Evolutionary conservation across 1,284 basidiomycete genomes (phyloP).

Genomic region (Crucibulum parvulum): DNA sequence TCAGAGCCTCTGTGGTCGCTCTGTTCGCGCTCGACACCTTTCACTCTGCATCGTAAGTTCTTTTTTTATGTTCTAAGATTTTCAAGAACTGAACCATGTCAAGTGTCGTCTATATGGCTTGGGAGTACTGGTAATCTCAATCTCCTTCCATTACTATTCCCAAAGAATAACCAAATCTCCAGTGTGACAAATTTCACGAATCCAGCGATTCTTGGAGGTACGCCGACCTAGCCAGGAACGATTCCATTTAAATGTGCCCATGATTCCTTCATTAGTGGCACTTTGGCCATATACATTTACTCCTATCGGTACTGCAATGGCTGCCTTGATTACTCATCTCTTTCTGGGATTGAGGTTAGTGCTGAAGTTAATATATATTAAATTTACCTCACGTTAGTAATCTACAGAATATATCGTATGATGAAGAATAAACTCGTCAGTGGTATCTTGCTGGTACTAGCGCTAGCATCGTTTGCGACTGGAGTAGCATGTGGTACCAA

Average conservation of each 20-base stretch:
- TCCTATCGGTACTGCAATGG: slow-evolving; percentile 20
- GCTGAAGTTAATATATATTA: too few species aligned
- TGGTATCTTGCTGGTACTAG: slow-evolving; percentile 5
- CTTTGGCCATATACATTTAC: slow-evolving; percentile 19
- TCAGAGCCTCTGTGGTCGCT: not conserved
- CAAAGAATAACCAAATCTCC: not conserved
- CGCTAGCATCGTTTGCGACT: slow-evolving; percentile 10
- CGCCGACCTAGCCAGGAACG: not conserved
- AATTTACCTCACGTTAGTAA: not conserved
- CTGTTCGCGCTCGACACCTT: slow-evolving; percentile 12
- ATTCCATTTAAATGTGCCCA: not conserved
- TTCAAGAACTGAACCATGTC: not conserved
- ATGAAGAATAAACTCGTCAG: slow-evolving; percentile 7
- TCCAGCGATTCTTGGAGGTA: slow-evolving; percentile 8
- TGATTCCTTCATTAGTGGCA: not conserved
- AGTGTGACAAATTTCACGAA: slow-evolving; percentile 13
- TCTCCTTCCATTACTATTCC: not conserved
- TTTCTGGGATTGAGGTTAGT: slow-evolving; percentile 17
- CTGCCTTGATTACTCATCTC: slow-evolving; percentile 17
- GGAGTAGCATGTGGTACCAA: slow-evolving; percentile 13
- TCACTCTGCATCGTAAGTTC: slow-evolving; percentile 10
- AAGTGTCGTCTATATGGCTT: slow-evolving; percentile 20
- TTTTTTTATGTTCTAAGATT: not conserved
- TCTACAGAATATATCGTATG: slow-evolving; percentile 7
- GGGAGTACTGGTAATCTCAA: slow-evolving; percentile 13